Evolutionary conservation across 129 eudicot species (phyloP).

Genomic region (Helianthus tuberosus): DNA sequence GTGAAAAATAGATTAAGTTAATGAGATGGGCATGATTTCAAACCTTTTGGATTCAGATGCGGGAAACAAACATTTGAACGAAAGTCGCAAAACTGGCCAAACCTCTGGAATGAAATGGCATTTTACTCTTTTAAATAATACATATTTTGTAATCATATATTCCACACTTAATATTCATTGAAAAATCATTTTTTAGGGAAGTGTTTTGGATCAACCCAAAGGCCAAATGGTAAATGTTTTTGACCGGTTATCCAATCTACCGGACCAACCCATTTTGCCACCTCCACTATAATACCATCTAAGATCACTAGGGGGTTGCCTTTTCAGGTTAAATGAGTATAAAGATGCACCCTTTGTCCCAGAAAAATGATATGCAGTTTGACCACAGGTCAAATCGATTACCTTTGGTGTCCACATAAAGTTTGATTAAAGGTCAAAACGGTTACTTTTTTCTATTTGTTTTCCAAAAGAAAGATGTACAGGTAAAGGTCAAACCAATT

Average conservation of each 20-base stretch:
- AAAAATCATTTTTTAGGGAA: neutral
- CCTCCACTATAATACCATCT: neutral
- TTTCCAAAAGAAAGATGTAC: no score
- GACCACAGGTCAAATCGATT: neutral
- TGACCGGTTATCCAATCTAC: neutral
- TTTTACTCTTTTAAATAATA: neutral
- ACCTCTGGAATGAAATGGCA: no score
- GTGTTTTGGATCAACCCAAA: neutral
- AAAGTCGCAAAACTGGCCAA: no score
- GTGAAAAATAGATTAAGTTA: no score
- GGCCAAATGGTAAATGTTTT: neutral
- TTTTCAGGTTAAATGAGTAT: neutral
- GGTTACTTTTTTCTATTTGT: neutral
- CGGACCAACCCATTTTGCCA: neutral
- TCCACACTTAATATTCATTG: neutral
- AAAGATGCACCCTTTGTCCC: neutral
- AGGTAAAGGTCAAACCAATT: no score
- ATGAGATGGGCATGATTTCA: no score
- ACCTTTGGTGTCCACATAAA: neutral
- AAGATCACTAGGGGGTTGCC: neutral
- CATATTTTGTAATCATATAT: neutral
- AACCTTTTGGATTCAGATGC: no score
- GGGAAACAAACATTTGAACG: no score
- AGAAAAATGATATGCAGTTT: neutral
- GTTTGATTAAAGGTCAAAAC: constrained; percentile 8